A percentile compares a stretch with the other conserved stretches of the same genome.
phyloP scores from a whole-genome alignment of 495 filamentous ascomycete genomes.

The Thozetella sp. region DNA sequence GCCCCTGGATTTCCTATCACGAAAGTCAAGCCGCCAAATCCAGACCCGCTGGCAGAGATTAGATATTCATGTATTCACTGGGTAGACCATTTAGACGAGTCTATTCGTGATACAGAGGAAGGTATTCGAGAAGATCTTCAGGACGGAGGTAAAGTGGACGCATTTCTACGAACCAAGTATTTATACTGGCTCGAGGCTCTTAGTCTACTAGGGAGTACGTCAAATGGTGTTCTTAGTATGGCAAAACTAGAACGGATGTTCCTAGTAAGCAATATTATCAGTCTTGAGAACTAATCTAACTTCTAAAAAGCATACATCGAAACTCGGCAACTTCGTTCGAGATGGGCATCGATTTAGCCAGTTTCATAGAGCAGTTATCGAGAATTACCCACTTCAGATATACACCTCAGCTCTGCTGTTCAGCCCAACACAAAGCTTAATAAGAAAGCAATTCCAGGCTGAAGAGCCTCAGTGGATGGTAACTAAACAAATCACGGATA shows the following conservation, averaged over 20 bases:
- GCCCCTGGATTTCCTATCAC: no score
- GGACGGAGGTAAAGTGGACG: not conserved
- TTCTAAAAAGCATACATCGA: not conserved
- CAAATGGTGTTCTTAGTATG: not conserved
- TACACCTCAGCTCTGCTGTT: not conserved
- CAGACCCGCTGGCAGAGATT: not conserved
- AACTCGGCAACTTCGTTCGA: not conserved
- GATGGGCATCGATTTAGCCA: not conserved
- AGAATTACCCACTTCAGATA: not conserved
- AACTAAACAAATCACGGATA: conserved; percentile 4
- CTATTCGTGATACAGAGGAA: not conserved
- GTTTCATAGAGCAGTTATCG: not conserved
- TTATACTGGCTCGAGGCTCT: not conserved
- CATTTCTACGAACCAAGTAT: not conserved
- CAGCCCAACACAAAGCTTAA: not conserved
- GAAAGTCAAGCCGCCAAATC: no score
- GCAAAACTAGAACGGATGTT: not conserved
- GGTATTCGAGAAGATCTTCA: not conserved
- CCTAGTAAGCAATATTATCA: not conserved
- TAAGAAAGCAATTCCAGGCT: not conserved
- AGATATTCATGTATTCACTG: not conserved
- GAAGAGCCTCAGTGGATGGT: conserved; percentile 12
- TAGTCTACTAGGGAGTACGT: not conserved
- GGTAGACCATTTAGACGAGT: not conserved
- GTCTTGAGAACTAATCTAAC: not conserved